Evolutionary conservation across 306 rosid genomes (phyloP).

Genomic region (Lablab purpureus): DNA sequence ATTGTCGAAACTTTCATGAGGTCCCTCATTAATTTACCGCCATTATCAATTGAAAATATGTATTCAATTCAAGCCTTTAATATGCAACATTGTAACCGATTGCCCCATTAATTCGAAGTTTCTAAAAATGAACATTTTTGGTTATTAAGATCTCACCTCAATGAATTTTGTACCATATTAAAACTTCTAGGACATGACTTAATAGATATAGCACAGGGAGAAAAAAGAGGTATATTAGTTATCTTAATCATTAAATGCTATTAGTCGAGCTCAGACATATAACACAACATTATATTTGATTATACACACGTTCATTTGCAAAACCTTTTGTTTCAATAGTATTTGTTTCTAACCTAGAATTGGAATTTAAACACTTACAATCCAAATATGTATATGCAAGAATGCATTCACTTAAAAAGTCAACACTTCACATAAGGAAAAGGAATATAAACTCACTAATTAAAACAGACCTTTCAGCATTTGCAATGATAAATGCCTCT

Average conservation of each 20-base stretch:
- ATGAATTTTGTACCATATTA: constrained; percentile 14
- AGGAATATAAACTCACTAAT: neutral
- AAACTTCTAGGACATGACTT: constrained; percentile 9
- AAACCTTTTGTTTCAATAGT: too few relatives aligned
- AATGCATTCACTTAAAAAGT: neutral
- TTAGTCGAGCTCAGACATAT: neutral
- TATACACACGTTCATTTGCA: neutral
- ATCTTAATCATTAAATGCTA: neutral
- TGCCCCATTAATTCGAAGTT: neutral
- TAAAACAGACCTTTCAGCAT: constrained; percentile 60
- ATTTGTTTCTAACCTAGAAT: too few relatives aligned
- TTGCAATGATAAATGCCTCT: constrained; percentile 89
- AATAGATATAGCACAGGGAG: constrained; percentile 7
- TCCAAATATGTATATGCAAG: constrained; percentile 7
- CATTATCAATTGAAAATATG: too few relatives aligned
- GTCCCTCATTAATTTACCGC: too few relatives aligned
- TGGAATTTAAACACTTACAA: too few relatives aligned
- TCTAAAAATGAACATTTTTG: neutral
- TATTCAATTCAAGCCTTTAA: too few relatives aligned
- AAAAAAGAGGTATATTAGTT: neutral
- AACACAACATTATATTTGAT: constrained; percentile 9
- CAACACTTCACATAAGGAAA: neutral
- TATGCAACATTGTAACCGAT: too few relatives aligned
- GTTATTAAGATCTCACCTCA: neutral
- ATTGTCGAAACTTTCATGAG: too few relatives aligned